Conservation (phyloP, 192 early-diverging fungal genomes). For the Chytriomyces sp. region DNA sequence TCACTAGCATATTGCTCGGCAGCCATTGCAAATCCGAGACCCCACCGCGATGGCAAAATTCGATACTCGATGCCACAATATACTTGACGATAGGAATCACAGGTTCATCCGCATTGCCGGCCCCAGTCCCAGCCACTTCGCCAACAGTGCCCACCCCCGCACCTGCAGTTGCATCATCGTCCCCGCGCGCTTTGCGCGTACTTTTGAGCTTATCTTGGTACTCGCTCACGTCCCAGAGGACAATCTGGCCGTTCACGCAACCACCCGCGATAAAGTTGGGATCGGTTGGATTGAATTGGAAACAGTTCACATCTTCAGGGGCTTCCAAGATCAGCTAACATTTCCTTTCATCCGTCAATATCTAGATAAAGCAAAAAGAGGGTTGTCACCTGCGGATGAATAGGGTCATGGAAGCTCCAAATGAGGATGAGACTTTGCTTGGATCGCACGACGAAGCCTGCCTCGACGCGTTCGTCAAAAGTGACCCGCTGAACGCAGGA, state of each 20-base stretch:
- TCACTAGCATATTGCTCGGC: slow-evolving; percentile 54
- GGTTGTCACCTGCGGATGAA: slow-evolving; percentile 55
- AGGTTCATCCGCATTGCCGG: neutral
- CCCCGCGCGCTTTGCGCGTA: slow-evolving; percentile 39
- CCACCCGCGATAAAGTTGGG: slow-evolving; percentile 61
- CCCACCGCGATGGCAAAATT: slow-evolving; percentile 50
- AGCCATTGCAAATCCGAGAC: slow-evolving; percentile 62
- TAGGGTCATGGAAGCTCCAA: slow-evolving; percentile 69
- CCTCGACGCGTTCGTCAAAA: slow-evolving; percentile 58
- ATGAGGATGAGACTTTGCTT: slow-evolving; percentile 57
- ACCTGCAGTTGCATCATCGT: neutral
- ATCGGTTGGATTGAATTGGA: slow-evolving; percentile 60
- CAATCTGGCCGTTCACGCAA: slow-evolving; percentile 60
- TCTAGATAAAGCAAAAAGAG: neutral
- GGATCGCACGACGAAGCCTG: slow-evolving; percentile 42
- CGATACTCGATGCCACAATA: slow-evolving; percentile 59
- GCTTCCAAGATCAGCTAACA: slow-evolving; percentile 60
- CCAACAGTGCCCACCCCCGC: neutral
- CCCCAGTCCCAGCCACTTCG: slow-evolving; percentile 5
- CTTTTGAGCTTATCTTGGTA: slow-evolving; percentile 59
- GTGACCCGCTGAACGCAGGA: slow-evolving; percentile 55
- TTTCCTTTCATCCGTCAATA: neutral
- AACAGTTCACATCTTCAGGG: slow-evolving; percentile 59
- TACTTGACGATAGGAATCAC: slow-evolving; percentile 47
- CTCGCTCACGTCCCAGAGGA: slow-evolving; percentile 66